Evolutionary conservation across 148 eudicot species (phyloP), one percentile per base, ranked within the genome.

Genomic region (Pharnaceum exiguum): DNA sequence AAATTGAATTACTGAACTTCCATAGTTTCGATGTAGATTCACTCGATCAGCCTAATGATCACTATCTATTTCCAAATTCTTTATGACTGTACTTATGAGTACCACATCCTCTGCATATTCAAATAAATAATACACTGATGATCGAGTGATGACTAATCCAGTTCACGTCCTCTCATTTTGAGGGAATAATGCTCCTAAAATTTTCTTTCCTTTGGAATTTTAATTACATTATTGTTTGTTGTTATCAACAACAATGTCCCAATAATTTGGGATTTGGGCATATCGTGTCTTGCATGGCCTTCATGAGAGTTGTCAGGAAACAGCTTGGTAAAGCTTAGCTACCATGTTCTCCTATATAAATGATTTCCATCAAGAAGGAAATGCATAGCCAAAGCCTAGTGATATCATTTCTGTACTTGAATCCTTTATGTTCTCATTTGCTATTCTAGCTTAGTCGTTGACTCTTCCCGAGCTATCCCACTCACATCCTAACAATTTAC

Each of bases 251-350:
- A 27, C 22, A n/a, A 7, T 6, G 8, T 35, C 32, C 8, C 31
- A 49, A 38, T 36, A 23, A 51, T 5, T 6, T 46, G 33, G 46
- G 24, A 66, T 58, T 60, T 50, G 65, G 42, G 36, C 50, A 57
- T 54, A 40, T 40, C 46, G 37, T 55, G 55, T 30, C 52, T 29
- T 28, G 15, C 23, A 9, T 54, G 39, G 26, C 22, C 26, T 56
- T 48, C 45, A 11, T 28, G 21, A 19, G 55, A 60, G 38, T 47
- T 62, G 73, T 55, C 24, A 69, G 58, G 58, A 69, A 62, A 69
- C 67, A 62, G 23, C 56, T 31, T 24, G 47, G 45, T 2, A 19
- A n/a, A 15, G 43, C 56, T n/a, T 57, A 46, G 29, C 32, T 51
- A 59, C 51, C 37, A 46, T 18, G 9, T 33, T 35, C 7, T 1